These are phyloP conservation scores for Filobasidium floriforme DNA, from an alignment of 768 basidiomycete genomes.

Conservation along the genomic window DNA sequence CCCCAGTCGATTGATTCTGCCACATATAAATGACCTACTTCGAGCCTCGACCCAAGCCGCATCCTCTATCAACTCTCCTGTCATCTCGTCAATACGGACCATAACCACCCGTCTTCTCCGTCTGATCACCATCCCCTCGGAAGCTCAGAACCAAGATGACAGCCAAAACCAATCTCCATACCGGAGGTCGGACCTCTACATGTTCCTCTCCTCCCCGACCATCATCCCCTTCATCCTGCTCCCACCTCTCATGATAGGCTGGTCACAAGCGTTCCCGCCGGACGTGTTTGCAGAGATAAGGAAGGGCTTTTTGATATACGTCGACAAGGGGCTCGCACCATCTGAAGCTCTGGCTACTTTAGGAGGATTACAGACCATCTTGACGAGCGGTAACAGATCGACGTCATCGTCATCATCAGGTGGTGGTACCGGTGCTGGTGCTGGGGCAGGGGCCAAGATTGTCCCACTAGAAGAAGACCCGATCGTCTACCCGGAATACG, in stretches of 20 bases:
- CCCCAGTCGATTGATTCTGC: background rate
- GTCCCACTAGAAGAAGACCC: background rate
- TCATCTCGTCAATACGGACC: background rate
- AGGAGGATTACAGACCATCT: background rate
- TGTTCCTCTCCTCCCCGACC: background rate
- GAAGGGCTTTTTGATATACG: background rate
- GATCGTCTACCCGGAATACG: slow-evolving; percentile 26
- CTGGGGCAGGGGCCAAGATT: background rate
- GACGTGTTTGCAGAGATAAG: background rate
- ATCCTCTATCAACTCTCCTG: background rate
- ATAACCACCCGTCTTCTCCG: background rate
- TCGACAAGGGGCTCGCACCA: background rate
- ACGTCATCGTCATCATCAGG: background rate
- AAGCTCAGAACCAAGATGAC: no score
- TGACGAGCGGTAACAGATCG: background rate
- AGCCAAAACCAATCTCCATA: background rate
- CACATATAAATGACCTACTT: background rate
- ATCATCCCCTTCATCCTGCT: slow-evolving; percentile 14
- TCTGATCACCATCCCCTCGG: background rate
- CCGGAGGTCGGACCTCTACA: background rate
- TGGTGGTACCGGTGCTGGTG: background rate
- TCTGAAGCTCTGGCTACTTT: background rate
- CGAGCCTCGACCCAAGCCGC: background rate
- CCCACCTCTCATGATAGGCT: slow-evolving; percentile 5
- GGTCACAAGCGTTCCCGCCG: slow-evolving; percentile 4